Evolutionary conservation across 257 asterid genomes (phyloP).

Genomic region (Verbena officinalis): DNA sequence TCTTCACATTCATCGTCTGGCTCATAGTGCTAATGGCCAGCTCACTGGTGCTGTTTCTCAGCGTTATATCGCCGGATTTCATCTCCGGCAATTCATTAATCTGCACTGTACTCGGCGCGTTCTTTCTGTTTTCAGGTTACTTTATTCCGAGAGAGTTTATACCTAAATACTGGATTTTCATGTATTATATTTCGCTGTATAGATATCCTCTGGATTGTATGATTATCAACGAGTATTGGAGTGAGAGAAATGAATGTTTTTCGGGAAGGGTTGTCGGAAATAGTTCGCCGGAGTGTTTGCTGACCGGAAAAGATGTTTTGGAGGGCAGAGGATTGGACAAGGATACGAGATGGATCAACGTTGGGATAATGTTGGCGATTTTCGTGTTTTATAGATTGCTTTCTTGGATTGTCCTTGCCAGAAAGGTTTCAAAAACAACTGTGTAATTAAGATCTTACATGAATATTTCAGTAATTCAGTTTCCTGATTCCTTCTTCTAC

Average conservation of each 20-base stretch:
- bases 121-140: constrained; percentile 87
- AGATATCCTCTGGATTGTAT: constrained; percentile 83
- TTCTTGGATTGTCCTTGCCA: constrained; percentile 70
- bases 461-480: background rate
- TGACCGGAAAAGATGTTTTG: constrained; percentile 80
- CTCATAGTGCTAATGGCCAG: constrained; percentile 88
- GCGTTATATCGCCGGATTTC: constrained; percentile 82
- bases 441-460: constrained; percentile 27
- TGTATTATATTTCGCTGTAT: constrained; percentile 86
- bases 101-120: constrained; percentile 80
- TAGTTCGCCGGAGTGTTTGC: constrained; percentile 43
- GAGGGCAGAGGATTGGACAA: constrained; percentile 65
- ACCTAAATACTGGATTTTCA: constrained; percentile 85
- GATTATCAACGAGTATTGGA: constrained; percentile 78
- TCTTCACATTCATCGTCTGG: constrained; percentile 73
- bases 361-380: constrained; percentile 72
- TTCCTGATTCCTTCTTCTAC: no score
- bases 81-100: constrained; percentile 85
- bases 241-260: constrained; percentile 61
- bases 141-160: constrained; percentile 79
- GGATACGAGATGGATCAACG: constrained; percentile 77
- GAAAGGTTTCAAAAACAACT: constrained; percentile 72
- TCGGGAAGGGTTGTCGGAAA: constrained; percentile 36
- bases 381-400: constrained; percentile 68
- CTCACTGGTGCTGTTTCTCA: constrained; percentile 75